phyloP scores from a whole-genome alignment of 1,284 basidiomycete species.

The Naganishia liquefaciens region DNA sequence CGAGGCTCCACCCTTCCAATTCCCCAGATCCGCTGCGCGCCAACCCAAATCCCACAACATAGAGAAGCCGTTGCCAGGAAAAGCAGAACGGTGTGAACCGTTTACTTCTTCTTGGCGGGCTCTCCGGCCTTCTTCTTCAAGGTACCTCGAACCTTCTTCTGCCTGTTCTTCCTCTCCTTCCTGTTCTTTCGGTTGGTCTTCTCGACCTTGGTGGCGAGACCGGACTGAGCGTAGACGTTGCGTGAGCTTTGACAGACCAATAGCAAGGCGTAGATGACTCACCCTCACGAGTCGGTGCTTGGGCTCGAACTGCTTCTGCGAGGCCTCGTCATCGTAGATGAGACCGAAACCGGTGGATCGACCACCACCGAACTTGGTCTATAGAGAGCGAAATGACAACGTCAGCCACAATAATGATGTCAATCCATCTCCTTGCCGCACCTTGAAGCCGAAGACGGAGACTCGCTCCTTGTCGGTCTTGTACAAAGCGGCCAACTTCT shows the following conservation, averaged over 20 bases:
- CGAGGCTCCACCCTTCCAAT: background rate
- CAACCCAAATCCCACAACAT: background rate
- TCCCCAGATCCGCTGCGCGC: slow-evolving; percentile 1
- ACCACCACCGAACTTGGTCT: slow-evolving; percentile 97
- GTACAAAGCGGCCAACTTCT: slow-evolving; percentile 80
- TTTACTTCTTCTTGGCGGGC: slow-evolving; percentile 55
- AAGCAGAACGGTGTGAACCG: slow-evolving; percentile 18
- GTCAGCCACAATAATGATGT: background rate
- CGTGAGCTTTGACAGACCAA: background rate
- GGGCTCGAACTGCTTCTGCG: slow-evolving; percentile 96
- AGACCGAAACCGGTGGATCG: slow-evolving; percentile 95
- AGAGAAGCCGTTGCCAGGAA: slow-evolving; percentile 14
- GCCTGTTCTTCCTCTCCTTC: slow-evolving; percentile 99
- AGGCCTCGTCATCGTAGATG: slow-evolving; percentile 95
- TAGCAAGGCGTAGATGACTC: slow-evolving; percentile 50
- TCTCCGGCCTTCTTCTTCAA: slow-evolving; percentile 92
- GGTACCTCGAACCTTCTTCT: slow-evolving; percentile 95
- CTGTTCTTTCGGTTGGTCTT: slow-evolving; percentile 95
- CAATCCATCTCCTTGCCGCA: slow-evolving; percentile 28
- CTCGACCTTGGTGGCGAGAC: slow-evolving; percentile 79
- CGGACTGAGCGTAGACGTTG: slow-evolving; percentile 62
- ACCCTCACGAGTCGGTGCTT: slow-evolving; percentile 93
- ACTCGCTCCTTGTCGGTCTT: slow-evolving; percentile 65
- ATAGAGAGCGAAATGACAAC: slow-evolving; percentile 39
- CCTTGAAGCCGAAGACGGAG: slow-evolving; percentile 65